Evolutionary conservation across 257 asterid genomes (phyloP).

Genomic region (Ligustrum vulgare): DNA sequence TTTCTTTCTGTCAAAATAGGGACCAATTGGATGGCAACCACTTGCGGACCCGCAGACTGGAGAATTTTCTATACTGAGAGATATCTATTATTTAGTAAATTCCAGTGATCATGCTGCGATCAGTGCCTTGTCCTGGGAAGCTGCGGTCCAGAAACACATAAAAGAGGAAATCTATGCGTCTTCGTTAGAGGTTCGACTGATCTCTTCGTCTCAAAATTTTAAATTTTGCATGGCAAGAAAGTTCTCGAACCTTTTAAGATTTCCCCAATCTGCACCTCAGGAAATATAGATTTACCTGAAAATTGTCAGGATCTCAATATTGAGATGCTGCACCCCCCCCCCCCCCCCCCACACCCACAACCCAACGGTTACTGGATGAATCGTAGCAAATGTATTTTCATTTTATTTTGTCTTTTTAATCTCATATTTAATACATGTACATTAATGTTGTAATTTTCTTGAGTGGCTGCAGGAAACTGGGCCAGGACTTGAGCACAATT

Average conservation of each 20-base stretch:
- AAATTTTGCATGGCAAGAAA: conserved; percentile 22
- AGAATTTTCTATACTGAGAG: conserved; percentile 63
- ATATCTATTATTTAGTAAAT: conserved; percentile 59
- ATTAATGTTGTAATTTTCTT: conserved; percentile 21
- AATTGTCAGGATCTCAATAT: conserved; percentile 15
- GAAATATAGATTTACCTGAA: conserved; percentile 4
- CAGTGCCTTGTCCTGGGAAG: conserved; percentile 93
- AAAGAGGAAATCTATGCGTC: conserved; percentile 88
- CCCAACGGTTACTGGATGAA: conserved; percentile 11
- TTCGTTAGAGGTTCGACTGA: conserved; percentile 64
- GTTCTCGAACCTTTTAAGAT: conserved; percentile 1
- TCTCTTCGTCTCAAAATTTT: conserved; percentile 12
- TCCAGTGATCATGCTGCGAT: conserved; percentile 70
- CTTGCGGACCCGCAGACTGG: conserved; percentile 63
- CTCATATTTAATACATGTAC: conserved; percentile 10
- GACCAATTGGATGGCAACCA: conserved; percentile 92
- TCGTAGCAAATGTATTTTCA: conserved; percentile 13
- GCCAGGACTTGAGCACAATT: conserved; percentile 85
- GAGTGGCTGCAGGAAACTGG: conserved; percentile 69
- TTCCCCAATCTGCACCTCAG: conserved; percentile 15
- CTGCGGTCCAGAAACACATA: conserved; percentile 82
- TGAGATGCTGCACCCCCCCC: conserved; percentile 17
- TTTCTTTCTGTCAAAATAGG: conserved; percentile 52
- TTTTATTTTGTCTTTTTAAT: conserved; percentile 15
- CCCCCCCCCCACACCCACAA: conserved; percentile 9